A percentile compares a stretch with the other conserved stretches of the same genome.
These are phyloP conservation scores for Fusarium sp. DNA, from an alignment of 2,329 filamentous ascomycete species.

Conservation along the genomic window DNA sequence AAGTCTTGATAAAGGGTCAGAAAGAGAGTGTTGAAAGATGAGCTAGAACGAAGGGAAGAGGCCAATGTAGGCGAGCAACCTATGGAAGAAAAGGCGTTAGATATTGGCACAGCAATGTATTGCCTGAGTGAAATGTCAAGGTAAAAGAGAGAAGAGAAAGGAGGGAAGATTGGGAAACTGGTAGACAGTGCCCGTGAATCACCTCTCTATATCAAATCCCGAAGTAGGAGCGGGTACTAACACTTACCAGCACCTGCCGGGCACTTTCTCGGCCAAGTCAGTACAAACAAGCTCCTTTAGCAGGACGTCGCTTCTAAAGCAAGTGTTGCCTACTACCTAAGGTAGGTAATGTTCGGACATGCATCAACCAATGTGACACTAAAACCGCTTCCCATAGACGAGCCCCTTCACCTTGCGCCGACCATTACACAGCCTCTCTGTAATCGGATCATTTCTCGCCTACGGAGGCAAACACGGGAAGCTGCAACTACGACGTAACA, in stretches of 20 bases:
- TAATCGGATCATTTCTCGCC: conserved; percentile 25
- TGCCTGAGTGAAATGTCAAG: too few relatives aligned
- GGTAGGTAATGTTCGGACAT: background rate
- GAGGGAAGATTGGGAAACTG: background rate
- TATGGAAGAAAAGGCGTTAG: background rate
- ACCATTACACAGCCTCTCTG: conserved; percentile 27
- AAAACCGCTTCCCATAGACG: conserved; percentile 26
- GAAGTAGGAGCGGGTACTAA: conserved; percentile 8
- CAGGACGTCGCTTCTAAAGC: background rate
- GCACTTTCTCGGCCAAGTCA: conserved; percentile 21
- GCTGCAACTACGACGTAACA: conserved; percentile 34
- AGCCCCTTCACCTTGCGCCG: conserved; percentile 13
- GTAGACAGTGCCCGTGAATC: conserved; percentile 16
- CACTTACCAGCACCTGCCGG: conserved; percentile 18
- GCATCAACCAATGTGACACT: conserved; percentile 1
- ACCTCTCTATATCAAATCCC: conserved; percentile 8
- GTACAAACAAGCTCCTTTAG: background rate
- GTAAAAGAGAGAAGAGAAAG: background rate
- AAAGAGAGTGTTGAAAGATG: background rate
- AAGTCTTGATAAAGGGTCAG: background rate
- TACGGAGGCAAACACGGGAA: conserved; percentile 37
- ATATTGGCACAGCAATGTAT: background rate
- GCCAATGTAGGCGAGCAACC: background rate
- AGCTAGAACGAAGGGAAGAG: background rate
- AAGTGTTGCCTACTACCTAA: too few relatives aligned